Base-by-base conservation (phyloP, 495 filamentous ascomycete genomes). In the Aspergillus heteromorphus region DNA sequence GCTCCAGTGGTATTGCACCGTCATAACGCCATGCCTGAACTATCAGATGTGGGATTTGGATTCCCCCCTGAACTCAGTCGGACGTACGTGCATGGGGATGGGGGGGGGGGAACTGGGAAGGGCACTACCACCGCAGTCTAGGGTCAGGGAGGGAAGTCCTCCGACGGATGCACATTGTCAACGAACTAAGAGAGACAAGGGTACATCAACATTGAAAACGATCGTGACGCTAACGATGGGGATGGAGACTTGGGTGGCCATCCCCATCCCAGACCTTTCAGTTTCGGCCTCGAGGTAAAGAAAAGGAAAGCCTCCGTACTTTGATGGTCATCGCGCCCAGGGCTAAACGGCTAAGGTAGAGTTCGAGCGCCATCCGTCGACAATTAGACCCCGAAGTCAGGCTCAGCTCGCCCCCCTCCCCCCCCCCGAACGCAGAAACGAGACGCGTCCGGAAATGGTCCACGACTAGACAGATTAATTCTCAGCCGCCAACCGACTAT, bases 1-100 rank as follows among this genome's bases (percentile, higher is more conserved):
- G 27, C 55, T 51, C 31, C 27, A 58, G 25, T 34, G 16, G 29
- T 23, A 14, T 43, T 21, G 29, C 27, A 42, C 42, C 20, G 41
- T 53, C 51, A 45, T 19, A 53, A 53, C 41, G 51, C 40, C 51
- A 53, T 45, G 27, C 51, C 25, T 45, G 51, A 53, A 53, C 51
- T 53, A 53, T 53, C 51, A 53, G 51, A 45, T 53, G 40, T 45
- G 40, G 16, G 29, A 34, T 36, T 27, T 16, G 21, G 27, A 47
- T 29, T 27, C 19, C 19, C 51, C 51, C 41, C 40, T 53, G 40
- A 43, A 36, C 40, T 30, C 29, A 31, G 25, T 53, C 27, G 6
- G 18, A 30, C 16, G 13, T 21, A 38, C 34, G 34, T 38, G 34
- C 34, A 38, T 38, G 34, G 34, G 31, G 31, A 11, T 2, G 9